A percentile compares a stretch with the other conserved stretches of the same genome.
These are phyloP conservation scores for Lasiodiplodia sp. DNA, from an alignment of 2,329 filamentous ascomycete species.

Conservation along the genomic window DNA sequence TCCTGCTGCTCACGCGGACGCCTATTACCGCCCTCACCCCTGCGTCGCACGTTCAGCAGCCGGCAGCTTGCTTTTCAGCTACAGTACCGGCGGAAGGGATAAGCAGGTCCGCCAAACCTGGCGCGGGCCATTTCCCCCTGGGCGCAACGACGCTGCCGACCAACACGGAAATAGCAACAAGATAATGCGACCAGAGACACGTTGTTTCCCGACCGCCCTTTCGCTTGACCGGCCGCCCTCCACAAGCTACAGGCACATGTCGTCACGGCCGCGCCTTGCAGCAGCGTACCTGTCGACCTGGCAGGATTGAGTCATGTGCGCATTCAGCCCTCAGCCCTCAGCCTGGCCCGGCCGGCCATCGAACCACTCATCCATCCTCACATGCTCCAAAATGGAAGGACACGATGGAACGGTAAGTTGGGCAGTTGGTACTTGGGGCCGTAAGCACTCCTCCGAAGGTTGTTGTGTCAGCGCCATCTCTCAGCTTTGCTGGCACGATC, in stretches of 20 bases:
- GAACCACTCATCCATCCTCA: background rate
- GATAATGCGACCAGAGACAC: conserved; percentile 26
- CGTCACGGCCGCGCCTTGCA: conserved; percentile 19
- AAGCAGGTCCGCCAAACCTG: conserved; percentile 10
- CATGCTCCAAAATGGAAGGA: conserved; percentile 23
- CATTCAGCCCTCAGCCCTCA: conserved; percentile 19
- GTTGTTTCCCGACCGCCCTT: conserved; percentile 23
- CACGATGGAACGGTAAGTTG: conserved; percentile 18
- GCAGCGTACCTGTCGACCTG: conserved; percentile 10
- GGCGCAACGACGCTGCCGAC: conserved; percentile 19
- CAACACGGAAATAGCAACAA: conserved; percentile 26
- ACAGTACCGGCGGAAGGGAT: conserved; percentile 11
- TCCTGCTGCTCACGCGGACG: conserved; percentile 26
- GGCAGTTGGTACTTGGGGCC: conserved; percentile 14
- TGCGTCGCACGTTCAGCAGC: conserved; percentile 18
- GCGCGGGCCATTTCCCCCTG: conserved; percentile 17
- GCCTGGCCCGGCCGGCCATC: background rate
- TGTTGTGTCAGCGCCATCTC: conserved; percentile 19
- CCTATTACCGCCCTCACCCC: conserved; percentile 16
- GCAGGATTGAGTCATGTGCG: conserved; percentile 24
- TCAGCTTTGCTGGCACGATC: conserved; percentile 13
- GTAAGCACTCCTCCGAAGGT: conserved; percentile 16
- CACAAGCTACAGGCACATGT: conserved; percentile 16
- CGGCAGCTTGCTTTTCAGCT: conserved; percentile 14
- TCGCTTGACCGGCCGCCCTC: conserved; percentile 7